Percentiles rank a stretch among this genome's conserved stretches.
Evolutionary conservation across 1,284 basidiomycete species (phyloP).

Genomic region (Takashimella koratensis): DNA sequence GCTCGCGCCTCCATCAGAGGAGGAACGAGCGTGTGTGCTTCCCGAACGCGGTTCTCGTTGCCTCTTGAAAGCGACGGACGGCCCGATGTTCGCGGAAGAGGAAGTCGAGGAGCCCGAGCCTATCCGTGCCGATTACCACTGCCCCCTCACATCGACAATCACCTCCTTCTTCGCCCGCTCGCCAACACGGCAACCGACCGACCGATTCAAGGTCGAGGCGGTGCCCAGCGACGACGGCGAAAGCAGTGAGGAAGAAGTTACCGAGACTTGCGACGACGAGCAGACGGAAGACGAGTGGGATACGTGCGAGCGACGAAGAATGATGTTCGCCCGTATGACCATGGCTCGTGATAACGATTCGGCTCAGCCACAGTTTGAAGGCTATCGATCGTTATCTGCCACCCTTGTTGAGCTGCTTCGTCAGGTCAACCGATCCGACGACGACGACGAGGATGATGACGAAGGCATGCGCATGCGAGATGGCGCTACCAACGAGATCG

Average conservation of each 20-base stretch:
- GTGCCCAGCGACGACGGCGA: slow-evolving; percentile 1
- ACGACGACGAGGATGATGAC: slow-evolving; percentile 5
- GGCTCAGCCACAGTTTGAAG: slow-evolving; percentile 41
- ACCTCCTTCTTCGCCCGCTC: not conserved
- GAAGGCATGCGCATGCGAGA: not conserved
- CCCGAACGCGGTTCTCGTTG: slow-evolving; percentile 44
- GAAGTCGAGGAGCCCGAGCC: slow-evolving; percentile 10
- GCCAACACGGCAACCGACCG: not conserved
- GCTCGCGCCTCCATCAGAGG: slow-evolving; percentile 47
- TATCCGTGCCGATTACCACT: not conserved
- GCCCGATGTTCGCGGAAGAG: slow-evolving; percentile 1
- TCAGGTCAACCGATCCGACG: slow-evolving; percentile 14
- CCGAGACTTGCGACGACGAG: slow-evolving; percentile 11
- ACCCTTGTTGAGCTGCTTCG: slow-evolving; percentile 33
- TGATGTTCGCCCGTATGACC: slow-evolving; percentile 44
- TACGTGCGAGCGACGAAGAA: slow-evolving; percentile 38
- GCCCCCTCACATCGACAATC: slow-evolving; percentile 3
- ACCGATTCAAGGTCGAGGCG: slow-evolving; percentile 4
- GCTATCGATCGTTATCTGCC: slow-evolving; percentile 41
- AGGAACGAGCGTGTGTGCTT: slow-evolving; percentile 46
- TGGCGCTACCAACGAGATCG: slow-evolving; percentile 8
- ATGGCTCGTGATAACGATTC: slow-evolving; percentile 6
- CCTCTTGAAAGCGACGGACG: slow-evolving; percentile 8
- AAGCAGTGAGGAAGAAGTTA: not conserved
- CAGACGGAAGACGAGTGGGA: slow-evolving; percentile 31